A percentile compares a stretch with the other conserved stretches of the same genome.
Conservation (phyloP, 345 rosid genomes). For the Leavenworthia alabamica region DNA sequence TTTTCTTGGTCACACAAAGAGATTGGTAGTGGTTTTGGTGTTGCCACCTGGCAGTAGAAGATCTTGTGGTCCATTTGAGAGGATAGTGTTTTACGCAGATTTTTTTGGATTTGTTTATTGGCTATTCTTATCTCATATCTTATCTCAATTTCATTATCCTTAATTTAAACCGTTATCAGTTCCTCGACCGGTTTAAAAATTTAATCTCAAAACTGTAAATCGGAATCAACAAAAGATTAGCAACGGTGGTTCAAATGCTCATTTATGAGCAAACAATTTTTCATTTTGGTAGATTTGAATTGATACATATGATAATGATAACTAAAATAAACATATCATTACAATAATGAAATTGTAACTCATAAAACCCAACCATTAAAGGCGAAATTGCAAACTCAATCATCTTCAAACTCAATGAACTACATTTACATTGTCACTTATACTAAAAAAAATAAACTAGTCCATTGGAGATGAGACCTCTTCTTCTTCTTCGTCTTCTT, state of each 20-base stretch:
- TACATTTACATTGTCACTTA: conserved; percentile 6
- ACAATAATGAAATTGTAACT: background rate
- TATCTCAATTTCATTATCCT: conserved; percentile 5
- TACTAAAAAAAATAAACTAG: background rate
- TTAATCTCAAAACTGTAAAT: background rate
- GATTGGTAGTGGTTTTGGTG: conserved; percentile 20
- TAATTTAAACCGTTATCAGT: background rate
- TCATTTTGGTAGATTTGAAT: background rate
- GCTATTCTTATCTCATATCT: background rate
- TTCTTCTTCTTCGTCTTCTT: conserved; percentile 19
- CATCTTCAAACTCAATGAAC: background rate
- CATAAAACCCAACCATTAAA: background rate
- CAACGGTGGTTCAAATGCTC: background rate
- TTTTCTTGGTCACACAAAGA: conserved; percentile 34
- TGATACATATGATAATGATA: background rate
- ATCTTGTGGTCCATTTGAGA: conserved; percentile 22
- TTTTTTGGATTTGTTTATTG: background rate
- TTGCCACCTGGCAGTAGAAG: conserved; percentile 39
- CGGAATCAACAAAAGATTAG: no score
- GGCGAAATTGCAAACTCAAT: background rate
- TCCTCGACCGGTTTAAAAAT: background rate
- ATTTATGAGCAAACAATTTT: background rate
- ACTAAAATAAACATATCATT: background rate
- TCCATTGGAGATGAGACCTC: conserved; percentile 30
- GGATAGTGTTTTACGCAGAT: background rate